Base-by-base conservation (phyloP, 495 filamentous ascomycete genomes). In the Penicillium macrosclerotiorum region DNA sequence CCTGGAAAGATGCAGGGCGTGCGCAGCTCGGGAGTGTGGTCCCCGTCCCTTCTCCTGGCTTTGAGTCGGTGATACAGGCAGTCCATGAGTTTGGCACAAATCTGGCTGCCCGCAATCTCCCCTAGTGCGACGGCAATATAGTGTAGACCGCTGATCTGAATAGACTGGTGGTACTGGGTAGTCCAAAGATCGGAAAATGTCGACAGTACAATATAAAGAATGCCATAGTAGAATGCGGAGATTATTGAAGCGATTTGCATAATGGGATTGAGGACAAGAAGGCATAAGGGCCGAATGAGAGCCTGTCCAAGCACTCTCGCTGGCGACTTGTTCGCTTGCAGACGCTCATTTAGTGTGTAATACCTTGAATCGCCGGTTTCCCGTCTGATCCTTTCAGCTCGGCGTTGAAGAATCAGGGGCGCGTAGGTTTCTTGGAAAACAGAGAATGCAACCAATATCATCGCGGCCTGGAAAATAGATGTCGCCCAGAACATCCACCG, bases 171-270 rank as follows among this genome's bases (percentile, higher is more conserved):
- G 64, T 86, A 86, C 4, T 65, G 60, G 2, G 32, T 32, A 1
- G 60, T 65, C 72, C 76, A 86, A 12, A 88, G 74, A 4, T 55
- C 47, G 0, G 82, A 75, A 60, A 85, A 85, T 19, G 80, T 81
- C 2, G 78, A 74, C 0, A 86, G 65, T 13, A 84, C 71, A 12
- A 87, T 74, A 59, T 86, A 86, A 47, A 80, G 74, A n/a, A 85
- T 59, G 4, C 82, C 83, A 60, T 83, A 86, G 8, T 83, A 54
- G 51, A 79, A 86, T 19, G 72, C 75, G 64, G 76, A 74, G 54
- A 82, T 77, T 1, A 75, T 12, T 1, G 77, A 69, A 3, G 80
- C 60, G 18, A 73, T 62, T 57, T 79, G 75, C 19, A 82, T 66
- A 36, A 79, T 79, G 6, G 69, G 50, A 46, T 82, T 78, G 0